Percentiles rank a stretch among this genome's conserved stretches.
Conservation (phyloP, 768 basidiomycete species). For the Clathrus columnatus region DNA sequence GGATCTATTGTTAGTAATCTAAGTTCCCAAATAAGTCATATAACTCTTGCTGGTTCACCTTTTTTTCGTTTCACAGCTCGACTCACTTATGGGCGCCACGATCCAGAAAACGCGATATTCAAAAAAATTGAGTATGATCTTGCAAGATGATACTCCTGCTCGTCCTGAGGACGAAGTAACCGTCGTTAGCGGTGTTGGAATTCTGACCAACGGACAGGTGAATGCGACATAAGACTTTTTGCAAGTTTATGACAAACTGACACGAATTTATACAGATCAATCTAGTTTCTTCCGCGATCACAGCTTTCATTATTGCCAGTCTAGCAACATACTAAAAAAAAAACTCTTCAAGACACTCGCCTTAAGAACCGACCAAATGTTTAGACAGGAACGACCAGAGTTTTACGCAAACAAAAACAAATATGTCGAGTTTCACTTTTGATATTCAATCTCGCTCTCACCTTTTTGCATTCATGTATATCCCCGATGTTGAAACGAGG, state of each 20-base stretch:
- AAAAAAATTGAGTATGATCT: constrained; percentile 45
- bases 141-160: constrained; percentile 43
- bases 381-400: too few relatives aligned
- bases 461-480: too few relatives aligned
- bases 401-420: too few relatives aligned
- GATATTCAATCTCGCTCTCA: too few relatives aligned
- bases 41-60: neutral
- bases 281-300: constrained; percentile 32
- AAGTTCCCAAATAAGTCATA: constrained; percentile 1
- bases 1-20: constrained; percentile 61
- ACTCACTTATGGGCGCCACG: constrained; percentile 83
- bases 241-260: neutral
- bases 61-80: too few relatives aligned
- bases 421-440: too few relatives aligned
- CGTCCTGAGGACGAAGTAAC: constrained; percentile 39
- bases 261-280: constrained; percentile 30
- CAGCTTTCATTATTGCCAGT: constrained; percentile 27
- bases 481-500: too few relatives aligned
- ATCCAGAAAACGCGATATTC: constrained; percentile 76
- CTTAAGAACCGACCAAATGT: too few relatives aligned
- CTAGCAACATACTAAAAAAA: constrained; percentile 19
- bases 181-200: constrained; percentile 50
- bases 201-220: constrained; percentile 83
- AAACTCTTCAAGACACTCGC: too few relatives aligned
- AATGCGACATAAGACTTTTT: constrained; percentile 13